Conservation (phyloP, 2,329 filamentous ascomycete species). For the Aspergillus oerlinghausenensis region DNA sequence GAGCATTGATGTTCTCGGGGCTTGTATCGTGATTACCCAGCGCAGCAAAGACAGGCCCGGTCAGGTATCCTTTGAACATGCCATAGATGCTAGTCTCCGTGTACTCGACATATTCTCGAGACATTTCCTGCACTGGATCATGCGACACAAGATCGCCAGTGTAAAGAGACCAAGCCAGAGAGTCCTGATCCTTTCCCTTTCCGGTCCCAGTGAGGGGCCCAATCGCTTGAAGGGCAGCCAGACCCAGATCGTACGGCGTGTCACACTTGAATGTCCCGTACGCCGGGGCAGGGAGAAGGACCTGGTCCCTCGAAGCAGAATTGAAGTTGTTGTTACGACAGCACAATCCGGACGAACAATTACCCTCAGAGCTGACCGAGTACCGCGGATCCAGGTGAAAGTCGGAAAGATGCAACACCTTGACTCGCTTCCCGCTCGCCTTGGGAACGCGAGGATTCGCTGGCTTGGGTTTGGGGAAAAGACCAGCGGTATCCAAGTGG, state of each 20-base stretch:
- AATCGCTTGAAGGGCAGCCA: constrained; percentile 54
- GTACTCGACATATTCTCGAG: constrained; percentile 51
- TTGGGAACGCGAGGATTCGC: constrained; percentile 39
- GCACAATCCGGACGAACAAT: constrained; percentile 50
- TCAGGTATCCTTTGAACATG: constrained; percentile 54
- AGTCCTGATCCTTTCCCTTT: constrained; percentile 33
- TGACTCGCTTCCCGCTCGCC: constrained; percentile 51
- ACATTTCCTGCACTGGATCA: constrained; percentile 49
- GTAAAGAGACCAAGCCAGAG: constrained; percentile 53
- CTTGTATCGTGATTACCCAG: constrained; percentile 57
- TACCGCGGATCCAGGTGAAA: constrained; percentile 55
- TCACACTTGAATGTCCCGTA: constrained; percentile 56
- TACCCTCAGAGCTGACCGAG: constrained; percentile 49
- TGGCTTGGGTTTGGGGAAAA: constrained; percentile 55
- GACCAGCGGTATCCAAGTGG: constrained; percentile 40
- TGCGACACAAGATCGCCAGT: constrained; percentile 56
- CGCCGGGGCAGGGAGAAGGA: constrained; percentile 46
- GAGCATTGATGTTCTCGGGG: constrained; percentile 50
- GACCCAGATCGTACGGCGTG: constrained; percentile 54
- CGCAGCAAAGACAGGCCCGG: constrained; percentile 52
- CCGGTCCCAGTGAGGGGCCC: constrained; percentile 54
- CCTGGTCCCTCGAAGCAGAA: constrained; percentile 26
- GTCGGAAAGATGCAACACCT: constrained; percentile 54
- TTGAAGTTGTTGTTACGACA: constrained; percentile 46
- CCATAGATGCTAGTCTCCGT: constrained; percentile 50